phyloP scores from a whole-genome alignment of 345 rosid genomes.

The Heritiera littoralis region DNA sequence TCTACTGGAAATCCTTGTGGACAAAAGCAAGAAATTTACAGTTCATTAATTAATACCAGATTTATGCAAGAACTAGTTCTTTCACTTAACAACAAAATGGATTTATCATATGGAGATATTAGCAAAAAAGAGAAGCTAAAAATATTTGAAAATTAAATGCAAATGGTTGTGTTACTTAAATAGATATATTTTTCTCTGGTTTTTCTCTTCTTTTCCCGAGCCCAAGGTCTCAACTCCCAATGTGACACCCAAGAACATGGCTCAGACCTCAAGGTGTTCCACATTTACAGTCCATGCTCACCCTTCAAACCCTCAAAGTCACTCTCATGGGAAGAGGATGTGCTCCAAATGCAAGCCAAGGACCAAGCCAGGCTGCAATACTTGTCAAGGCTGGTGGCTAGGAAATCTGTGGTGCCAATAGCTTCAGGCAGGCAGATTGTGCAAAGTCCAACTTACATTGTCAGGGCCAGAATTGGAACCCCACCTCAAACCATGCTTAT shows the following conservation, averaged over 20 bases:
- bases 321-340: constrained; percentile 79
- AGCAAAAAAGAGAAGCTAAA: too few relatives aligned
- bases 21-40: too few relatives aligned
- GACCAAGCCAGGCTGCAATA: constrained; percentile 73
- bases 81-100: too few relatives aligned
- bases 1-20: too few relatives aligned
- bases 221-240: constrained; percentile 42
- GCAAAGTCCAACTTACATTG: constrained; percentile 90
- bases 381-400: constrained; percentile 68
- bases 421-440: constrained; percentile 78
- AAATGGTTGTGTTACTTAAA: too few relatives aligned
- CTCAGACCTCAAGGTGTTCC: constrained; percentile 75
- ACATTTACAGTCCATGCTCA: constrained; percentile 73
- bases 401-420: constrained; percentile 74
- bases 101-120: too few relatives aligned
- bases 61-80: too few relatives aligned
- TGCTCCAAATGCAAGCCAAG: constrained; percentile 60
- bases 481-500: constrained; percentile 82
- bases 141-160: too few relatives aligned
- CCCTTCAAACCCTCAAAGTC: constrained; percentile 58
- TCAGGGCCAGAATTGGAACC: constrained; percentile 71
- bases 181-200: too few relatives aligned
- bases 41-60: too few relatives aligned
- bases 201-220: constrained; percentile 32
- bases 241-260: constrained; percentile 51